Conservation (phyloP, 371 early-diverging fungal genomes). For the Actinomucor elegans region DNA sequence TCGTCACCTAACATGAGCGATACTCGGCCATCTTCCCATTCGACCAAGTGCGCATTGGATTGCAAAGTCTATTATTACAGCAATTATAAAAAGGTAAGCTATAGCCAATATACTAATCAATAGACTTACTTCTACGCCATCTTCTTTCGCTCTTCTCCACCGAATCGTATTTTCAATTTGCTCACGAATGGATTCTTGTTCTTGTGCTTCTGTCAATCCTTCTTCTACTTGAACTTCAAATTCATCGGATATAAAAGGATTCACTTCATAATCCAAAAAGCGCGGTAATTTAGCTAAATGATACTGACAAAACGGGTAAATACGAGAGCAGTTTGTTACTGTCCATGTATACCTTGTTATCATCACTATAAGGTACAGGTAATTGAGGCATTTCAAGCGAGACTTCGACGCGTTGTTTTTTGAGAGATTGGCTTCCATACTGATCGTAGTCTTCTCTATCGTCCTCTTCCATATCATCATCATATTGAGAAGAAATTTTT, state of each 20-base stretch:
- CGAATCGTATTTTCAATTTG: slow-evolving; percentile 77
- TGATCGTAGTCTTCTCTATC: slow-evolving; percentile 23
- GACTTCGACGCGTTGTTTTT: slow-evolving; percentile 37
- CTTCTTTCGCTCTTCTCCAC: slow-evolving; percentile 62
- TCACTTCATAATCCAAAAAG: slow-evolving; percentile 69
- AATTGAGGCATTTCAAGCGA: slow-evolving; percentile 38
- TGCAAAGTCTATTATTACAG: slow-evolving; percentile 46
- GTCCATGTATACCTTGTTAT: slow-evolving; percentile 40
- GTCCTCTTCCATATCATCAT: slow-evolving; percentile 5
- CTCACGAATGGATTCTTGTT: slow-evolving; percentile 50
- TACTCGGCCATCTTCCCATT: slow-evolving; percentile 81
- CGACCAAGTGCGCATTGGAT: slow-evolving; percentile 78
- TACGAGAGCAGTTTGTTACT: no score
- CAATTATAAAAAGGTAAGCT: not conserved
- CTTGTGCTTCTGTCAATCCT: slow-evolving; percentile 37
- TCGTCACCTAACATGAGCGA: slow-evolving; percentile 80
- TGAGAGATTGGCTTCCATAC: slow-evolving; percentile 24
- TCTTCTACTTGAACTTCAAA: slow-evolving; percentile 53
- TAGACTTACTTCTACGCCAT: slow-evolving; percentile 34
- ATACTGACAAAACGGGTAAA: no score
- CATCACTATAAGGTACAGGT: slow-evolving; percentile 35
- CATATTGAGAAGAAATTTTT: not conserved
- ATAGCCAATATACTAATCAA: no score
- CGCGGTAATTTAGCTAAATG: slow-evolving; percentile 73
- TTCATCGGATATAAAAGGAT: slow-evolving; percentile 66